Percentiles rank a stretch among this genome's conserved stretches.
phyloP scores from a whole-genome alignment of 2,329 filamentous ascomycete genomes.

The Teratosphaeria nubilosa region DNA sequence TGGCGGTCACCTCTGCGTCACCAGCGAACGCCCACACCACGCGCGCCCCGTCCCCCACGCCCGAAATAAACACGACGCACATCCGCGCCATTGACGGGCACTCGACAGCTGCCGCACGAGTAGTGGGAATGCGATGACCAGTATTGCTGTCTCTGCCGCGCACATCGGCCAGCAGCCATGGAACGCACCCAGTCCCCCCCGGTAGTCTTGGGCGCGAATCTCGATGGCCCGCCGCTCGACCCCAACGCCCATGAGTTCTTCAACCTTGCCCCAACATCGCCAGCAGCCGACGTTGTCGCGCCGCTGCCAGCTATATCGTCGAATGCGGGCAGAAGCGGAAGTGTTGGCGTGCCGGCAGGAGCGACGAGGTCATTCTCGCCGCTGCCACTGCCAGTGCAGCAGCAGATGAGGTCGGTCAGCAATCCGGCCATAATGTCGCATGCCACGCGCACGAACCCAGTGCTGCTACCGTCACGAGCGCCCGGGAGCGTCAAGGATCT shows the following conservation, averaged over 20 bases:
- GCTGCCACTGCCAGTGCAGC: conserved; percentile 2
- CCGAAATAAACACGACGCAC: not conserved
- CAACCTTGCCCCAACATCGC: conserved; percentile 4
- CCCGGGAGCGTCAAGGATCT: conserved; percentile 58
- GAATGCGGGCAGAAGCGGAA: not conserved
- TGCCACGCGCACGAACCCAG: conserved; percentile 16
- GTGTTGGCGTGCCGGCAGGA: not conserved
- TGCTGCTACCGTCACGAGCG: conserved; percentile 19
- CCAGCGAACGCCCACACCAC: not conserved
- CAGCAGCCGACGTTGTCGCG: not conserved
- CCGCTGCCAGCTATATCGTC: not conserved
- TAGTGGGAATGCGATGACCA: conserved; percentile 1
- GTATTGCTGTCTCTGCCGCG: not conserved
- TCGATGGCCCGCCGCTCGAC: conserved; percentile 9
- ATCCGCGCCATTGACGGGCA: not conserved
- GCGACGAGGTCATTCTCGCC: not conserved
- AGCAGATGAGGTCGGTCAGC: conserved; percentile 1
- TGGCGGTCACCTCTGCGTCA: not conserved
- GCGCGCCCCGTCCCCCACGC: not conserved
- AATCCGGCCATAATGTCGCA: conserved; percentile 9
- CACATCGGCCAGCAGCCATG: conserved; percentile 4
- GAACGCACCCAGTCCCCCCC: conserved; percentile 3
- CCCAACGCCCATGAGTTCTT: conserved; percentile 10
- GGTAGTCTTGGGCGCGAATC: conserved; percentile 8
- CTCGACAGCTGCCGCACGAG: not conserved